Percentiles rank a stretch among this genome's conserved stretches.
Conservation (phyloP, 2,329 filamentous ascomycete species). For the Xylariaceae sp. region DNA sequence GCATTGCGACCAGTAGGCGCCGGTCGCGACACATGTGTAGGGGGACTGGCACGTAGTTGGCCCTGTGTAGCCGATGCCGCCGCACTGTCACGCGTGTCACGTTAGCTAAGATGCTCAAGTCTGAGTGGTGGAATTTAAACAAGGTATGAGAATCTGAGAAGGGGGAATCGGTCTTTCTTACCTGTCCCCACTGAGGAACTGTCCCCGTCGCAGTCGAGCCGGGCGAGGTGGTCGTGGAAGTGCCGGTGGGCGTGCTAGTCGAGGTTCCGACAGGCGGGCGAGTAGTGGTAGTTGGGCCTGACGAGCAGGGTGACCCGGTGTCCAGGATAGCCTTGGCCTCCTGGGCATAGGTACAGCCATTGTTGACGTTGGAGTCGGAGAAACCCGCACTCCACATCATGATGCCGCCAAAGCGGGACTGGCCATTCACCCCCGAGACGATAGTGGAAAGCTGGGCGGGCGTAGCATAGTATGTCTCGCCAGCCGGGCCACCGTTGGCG, state of each 20-base stretch:
- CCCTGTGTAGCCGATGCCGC: slow-evolving; percentile 27
- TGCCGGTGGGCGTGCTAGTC: not conserved
- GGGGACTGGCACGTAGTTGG: slow-evolving; percentile 26
- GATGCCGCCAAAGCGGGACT: slow-evolving; percentile 44
- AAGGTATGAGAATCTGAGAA: not conserved
- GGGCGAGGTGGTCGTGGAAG: slow-evolving; percentile 8
- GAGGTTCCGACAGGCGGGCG: too few relatives aligned
- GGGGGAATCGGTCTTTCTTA: slow-evolving; percentile 7
- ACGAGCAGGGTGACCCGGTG: slow-evolving; percentile 39
- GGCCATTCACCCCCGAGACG: slow-evolving; percentile 37
- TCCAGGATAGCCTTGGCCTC: slow-evolving; percentile 45
- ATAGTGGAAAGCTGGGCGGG: slow-evolving; percentile 41
- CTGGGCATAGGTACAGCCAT: slow-evolving; percentile 51
- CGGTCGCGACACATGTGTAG: slow-evolving; percentile 20
- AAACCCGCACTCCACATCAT: slow-evolving; percentile 52
- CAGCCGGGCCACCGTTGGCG: slow-evolving; percentile 42
- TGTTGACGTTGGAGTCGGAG: slow-evolving; percentile 43
- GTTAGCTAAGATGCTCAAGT: not conserved
- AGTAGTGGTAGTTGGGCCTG: too few relatives aligned
- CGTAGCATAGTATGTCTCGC: slow-evolving; percentile 44
- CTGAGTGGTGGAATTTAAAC: not conserved
- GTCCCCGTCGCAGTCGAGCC: slow-evolving; percentile 12
- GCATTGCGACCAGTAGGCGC: slow-evolving; percentile 28
- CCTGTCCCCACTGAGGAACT: slow-evolving; percentile 27
- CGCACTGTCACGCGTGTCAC: slow-evolving; percentile 21